Evolutionary conservation across 352 stramenopile genomes (phyloP), one percentile per base, ranked within the genome.

Genomic region (Phytophthora ramorum): DNA sequence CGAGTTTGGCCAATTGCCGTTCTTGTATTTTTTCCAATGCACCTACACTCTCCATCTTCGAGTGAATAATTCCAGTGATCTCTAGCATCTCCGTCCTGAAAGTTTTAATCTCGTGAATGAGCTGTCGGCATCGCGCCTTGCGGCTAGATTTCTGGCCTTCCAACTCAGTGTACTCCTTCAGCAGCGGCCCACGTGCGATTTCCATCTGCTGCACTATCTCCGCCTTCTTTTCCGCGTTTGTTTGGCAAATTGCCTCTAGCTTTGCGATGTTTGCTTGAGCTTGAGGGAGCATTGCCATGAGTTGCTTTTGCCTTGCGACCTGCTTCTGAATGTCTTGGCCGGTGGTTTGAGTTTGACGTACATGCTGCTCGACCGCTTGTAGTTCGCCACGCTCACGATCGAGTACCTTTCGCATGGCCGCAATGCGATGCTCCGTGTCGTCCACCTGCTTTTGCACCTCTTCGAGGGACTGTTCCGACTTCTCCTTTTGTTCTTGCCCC

Each of bases 241-340:
- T 76, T 10, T 55, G 63, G 60, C 85, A 95, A 61, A 92, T 79
- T 8, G 46, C 73, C 56, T 96, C 69, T 0, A 96, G 63, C 41
- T 89, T 94, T 5, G 50, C 66, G 37, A 95, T 88, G 37, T 95
- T 92, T 20, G 71, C 74, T 38, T 81, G 55, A 0, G 86, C 86
- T 8, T 92, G 71, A 7, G 87, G 80, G 7, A 96, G 63, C 59
- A 95, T 83, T 6, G 66, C 60, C 16, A 95, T 55, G 12, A 91
- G 46, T 49, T 93, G 74, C 14, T 83, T 80, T 34, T 87, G 73
- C 20, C 62, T 78, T 17, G 68, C 68, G 2, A 92, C 52, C 24
- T 83, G 61, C 43, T 81, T 78, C 46, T 89, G 75, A n/a, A 92
- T 40, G 17, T 69, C 66, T 9, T 71, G 45, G 0, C 72, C 68